Percentiles rank a stretch among this genome's conserved stretches.
These are phyloP conservation scores for Lentinus tigrinus DNA, from an alignment of 768 basidiomycete genomes.

Conservation along the genomic window DNA sequence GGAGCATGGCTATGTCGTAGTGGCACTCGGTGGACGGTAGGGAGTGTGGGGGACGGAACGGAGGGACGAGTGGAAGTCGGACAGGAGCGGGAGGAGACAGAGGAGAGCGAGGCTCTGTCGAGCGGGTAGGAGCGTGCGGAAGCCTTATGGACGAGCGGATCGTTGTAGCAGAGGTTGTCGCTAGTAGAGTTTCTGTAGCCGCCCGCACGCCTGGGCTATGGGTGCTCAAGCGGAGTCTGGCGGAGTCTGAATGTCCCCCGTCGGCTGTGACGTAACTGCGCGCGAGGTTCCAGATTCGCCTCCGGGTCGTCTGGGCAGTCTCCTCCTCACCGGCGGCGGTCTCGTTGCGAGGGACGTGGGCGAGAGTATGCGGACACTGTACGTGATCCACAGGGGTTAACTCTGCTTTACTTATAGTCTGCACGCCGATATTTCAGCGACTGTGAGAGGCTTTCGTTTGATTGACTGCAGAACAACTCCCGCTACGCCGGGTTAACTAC, in stretches of 20 bases:
- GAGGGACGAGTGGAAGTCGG: conserved; percentile 21
- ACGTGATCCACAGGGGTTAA: too few species aligned
- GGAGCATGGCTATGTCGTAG: conserved; percentile 53
- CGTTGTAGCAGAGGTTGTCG: background rate
- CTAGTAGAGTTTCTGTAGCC: background rate
- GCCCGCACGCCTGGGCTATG: background rate
- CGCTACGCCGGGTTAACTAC: too few species aligned
- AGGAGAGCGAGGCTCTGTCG: conserved; percentile 13
- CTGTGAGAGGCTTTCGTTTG: too few species aligned
- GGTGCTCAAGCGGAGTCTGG: conserved; percentile 1
- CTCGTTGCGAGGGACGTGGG: too few species aligned
- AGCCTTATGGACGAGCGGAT: conserved; percentile 4
- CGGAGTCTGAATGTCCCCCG: conserved; percentile 1
- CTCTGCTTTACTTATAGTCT: too few species aligned
- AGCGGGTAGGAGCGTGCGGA: conserved; percentile 7
- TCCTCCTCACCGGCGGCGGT: background rate
- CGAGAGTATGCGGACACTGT: background rate
- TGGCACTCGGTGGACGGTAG: conserved; percentile 2
- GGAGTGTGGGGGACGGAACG: conserved; percentile 8
- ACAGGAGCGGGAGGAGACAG: conserved; percentile 6
- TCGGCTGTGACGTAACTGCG: conserved; percentile 14
- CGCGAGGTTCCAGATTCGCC: background rate
- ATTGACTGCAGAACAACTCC: too few species aligned
- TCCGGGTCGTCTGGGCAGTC: background rate
- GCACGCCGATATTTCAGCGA: background rate